These are phyloP conservation scores for Cryptococcus sp. DNA, from an alignment of 1,284 basidiomycete genomes.

Conservation along the genomic window DNA sequence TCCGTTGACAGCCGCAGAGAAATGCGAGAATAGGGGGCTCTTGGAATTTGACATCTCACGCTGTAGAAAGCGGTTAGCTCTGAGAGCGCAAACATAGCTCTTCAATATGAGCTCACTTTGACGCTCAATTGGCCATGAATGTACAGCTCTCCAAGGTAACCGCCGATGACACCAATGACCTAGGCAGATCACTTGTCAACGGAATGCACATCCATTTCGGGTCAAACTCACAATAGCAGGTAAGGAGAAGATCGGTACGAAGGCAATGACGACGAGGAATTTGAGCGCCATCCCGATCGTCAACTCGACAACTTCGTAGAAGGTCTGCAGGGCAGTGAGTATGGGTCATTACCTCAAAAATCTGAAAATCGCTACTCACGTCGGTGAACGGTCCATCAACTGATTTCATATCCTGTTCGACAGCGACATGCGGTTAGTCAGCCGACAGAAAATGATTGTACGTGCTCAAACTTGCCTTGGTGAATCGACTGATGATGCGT, in stretches of 20 bases:
- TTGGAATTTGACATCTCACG: slow-evolving; percentile 67
- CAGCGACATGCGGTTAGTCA: no score
- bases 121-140: slow-evolving; percentile 73
- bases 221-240: slow-evolving; percentile 40
- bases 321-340: slow-evolving; percentile 31
- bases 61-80: slow-evolving; percentile 8
- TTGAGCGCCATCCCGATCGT: slow-evolving; percentile 54
- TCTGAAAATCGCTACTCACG: slow-evolving; percentile 24
- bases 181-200: slow-evolving; percentile 3
- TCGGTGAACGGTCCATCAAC: slow-evolving; percentile 51
- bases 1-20: slow-evolving; percentile 68
- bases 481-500: slow-evolving; percentile 64
- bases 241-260: slow-evolving; percentile 56
- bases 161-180: slow-evolving; percentile 57
- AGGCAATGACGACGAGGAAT: slow-evolving; percentile 56
- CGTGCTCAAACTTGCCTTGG: slow-evolving; percentile 49
- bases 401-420: slow-evolving; percentile 56
- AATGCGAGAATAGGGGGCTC: slow-evolving; percentile 68
- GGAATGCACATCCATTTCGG: not conserved
- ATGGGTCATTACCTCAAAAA: not conserved
- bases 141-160: slow-evolving; percentile 56
- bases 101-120: slow-evolving; percentile 52
- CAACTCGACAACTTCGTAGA: slow-evolving; percentile 45
- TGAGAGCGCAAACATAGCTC: not conserved
- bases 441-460: no score